Evolutionary conservation across 164 flowering plant species (phyloP), one percentile per base, ranked within the genome.

Genomic region (Aristolochia contorta): DNA sequence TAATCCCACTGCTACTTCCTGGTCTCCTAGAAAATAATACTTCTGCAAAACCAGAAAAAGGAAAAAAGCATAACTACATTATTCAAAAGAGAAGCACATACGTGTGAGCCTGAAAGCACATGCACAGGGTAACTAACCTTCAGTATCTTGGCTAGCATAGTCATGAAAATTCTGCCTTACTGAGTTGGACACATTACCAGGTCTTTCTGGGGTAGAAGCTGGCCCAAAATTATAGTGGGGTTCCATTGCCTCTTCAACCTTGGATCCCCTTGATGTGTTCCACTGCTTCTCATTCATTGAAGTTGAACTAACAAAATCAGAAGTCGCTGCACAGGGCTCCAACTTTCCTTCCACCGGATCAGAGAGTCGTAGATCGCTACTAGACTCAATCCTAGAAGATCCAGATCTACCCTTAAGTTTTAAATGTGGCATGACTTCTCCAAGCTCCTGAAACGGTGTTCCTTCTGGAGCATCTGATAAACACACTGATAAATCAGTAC

Each of bases 401-500:
- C 43, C 69, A 60, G 65, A 59, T 45, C 63, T 73, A 49, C 55
- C 66, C 22, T 55, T 62, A 41, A 37, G 56, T 72, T 65, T 83
- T 70, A 89, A 68, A 66, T 84, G 84, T 57, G 98, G 91, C 86
- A 92, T 83, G 53, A 92, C 66, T 48, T 83, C 83, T 6, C 90
- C 96, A 60, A 92, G 71, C 24, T 77, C 76, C 50, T 50, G 80
- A 56, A 89, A 89, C 54, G 87, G 82, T 41, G 82, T 65, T 56
- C 79, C 88, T 52, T 85, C 87, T 16, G 88, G 84, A 57, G 93
- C 89, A 79, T 83, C 90, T 43, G 82, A 78, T 57, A 81, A 57
- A 54, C 96, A 81, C 27, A 92, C 93, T 3, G 85, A 89, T 53
- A 92, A 79, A 51, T 89, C 96, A 21, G 75, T 72, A n/a, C 96